Evolutionary conservation across 2,329 filamentous ascomycete genomes (phyloP), one percentile per base, ranked within the genome.

Genomic region (Sphaerulina musiva): DNA sequence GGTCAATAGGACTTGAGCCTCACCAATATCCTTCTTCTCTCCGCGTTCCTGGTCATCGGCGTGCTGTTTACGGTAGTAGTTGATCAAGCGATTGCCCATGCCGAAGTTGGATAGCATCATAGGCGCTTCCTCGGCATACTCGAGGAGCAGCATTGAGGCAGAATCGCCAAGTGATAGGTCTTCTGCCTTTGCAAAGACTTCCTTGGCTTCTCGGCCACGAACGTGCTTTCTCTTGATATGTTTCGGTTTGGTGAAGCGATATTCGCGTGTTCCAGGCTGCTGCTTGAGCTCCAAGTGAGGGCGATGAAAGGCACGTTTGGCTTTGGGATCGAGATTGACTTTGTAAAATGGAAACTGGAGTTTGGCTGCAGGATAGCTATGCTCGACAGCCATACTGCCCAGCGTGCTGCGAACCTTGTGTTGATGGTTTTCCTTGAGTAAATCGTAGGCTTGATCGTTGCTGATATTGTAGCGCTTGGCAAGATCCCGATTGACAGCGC

Each of bases 301-400:
- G 7, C 91, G 83, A 69, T 96, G 91, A 72, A 92, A 95, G 39
- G 88, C 87, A 74, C 90, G 71, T 69, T 90, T 76, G 74, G 92
- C 73, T 73, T 86, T 77, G 58, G 80, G 78, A 29, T 83, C 80
- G 17, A 96, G 77, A 66, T 87, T 89, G 53, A 93, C 89, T 67
- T 88, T 89, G 76, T 97, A 98, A 76, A 95, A 97, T 39, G 93
- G 93, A 82, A 89, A 97, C 59, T 95, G 88, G 40, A 98, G 76
- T 67, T 92, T 91, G 66, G 92, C 78, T 9, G 93, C 93, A 12
- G 93, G 92, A 77, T 95, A 78, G 70, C 88, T 91, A 73, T 98
- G 93, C 69, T 98, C 93, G 41, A 98, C 85, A n/a, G 87, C 84
- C 58, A 95, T 83, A 66, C 91, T 92, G 44, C 90, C 89, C 57